These are phyloP conservation scores for Leccinum longicurvipes DNA, from an alignment of 768 basidiomycete species.

Conservation along the genomic window DNA sequence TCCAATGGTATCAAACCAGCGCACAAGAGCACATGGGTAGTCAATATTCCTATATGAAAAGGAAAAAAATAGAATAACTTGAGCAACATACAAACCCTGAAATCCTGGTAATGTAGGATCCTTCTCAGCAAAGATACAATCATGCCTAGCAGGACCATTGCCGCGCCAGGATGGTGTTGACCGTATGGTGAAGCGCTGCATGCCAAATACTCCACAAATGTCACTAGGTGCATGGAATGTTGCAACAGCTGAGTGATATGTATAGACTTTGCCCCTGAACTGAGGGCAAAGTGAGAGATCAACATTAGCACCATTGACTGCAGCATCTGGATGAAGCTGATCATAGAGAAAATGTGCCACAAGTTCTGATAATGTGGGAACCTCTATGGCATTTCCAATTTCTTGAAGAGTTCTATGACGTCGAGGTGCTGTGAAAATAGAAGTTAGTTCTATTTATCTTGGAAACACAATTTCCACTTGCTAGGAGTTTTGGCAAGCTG, in stretches of 20 bases:
- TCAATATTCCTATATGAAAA: background rate
- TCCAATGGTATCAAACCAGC: background rate
- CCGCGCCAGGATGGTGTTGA: background rate
- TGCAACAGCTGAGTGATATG: background rate
- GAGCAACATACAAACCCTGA: background rate
- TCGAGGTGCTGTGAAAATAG: background rate
- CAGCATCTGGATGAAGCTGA: too few relatives aligned
- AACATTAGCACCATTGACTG: too few relatives aligned
- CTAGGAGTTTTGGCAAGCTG: background rate
- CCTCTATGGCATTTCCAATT: too few relatives aligned
- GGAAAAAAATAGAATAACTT: background rate
- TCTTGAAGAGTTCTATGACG: too few relatives aligned
- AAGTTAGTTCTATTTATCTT: background rate
- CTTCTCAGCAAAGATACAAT: background rate
- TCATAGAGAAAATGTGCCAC: too few relatives aligned
- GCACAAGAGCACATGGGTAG: background rate
- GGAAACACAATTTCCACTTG: background rate
- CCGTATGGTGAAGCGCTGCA: background rate
- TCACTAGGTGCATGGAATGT: background rate
- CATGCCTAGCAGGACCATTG: background rate
- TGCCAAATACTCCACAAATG: background rate
- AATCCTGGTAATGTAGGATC: background rate
- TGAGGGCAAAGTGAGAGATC: too few relatives aligned
- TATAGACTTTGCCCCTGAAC: too few relatives aligned
- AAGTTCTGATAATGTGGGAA: too few relatives aligned